These are phyloP conservation scores for Plasmodium reichenowi DNA, from an alignment of 169 alveolate species.

Conservation along the genomic window DNA sequence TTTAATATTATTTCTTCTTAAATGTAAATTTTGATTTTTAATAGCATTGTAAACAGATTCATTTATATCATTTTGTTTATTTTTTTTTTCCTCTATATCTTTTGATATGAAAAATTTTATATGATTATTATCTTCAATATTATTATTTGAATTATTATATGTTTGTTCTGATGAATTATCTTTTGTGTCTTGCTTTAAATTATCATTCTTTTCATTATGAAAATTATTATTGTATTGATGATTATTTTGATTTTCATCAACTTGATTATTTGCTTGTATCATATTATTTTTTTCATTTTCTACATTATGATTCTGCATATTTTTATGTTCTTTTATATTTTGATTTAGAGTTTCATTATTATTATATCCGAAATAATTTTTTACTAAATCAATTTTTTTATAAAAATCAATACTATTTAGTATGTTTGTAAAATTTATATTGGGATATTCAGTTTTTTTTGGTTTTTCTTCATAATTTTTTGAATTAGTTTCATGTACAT, in stretches of 20 bases:
- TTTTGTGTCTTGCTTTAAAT: neutral
- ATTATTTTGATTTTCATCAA: neutral
- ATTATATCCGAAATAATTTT: constrained; percentile 17
- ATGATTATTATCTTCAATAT: constrained; percentile 1
- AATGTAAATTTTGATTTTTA: constrained; percentile 27
- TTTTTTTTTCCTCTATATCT: neutral
- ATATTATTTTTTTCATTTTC: neutral
- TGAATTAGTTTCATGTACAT: constrained; percentile 20
- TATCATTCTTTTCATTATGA: neutral
- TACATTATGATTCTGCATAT: neutral
- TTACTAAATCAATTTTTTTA: constrained; percentile 26
- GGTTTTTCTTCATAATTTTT: neutral
- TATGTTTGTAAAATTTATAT: constrained; percentile 17
- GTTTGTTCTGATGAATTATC: neutral
- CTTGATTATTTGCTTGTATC: neutral
- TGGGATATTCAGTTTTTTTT: neutral
- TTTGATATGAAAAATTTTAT: constrained; percentile 1
- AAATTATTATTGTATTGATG: neutral
- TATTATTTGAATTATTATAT: neutral
- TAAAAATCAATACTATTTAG: constrained; percentile 21
- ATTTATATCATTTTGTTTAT: constrained; percentile 21
- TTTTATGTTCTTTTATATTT: neutral
- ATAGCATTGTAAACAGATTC: neutral
- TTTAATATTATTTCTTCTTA: constrained; percentile 41
- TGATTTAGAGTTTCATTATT: neutral